These are phyloP conservation scores for Neobulgaria alba DNA, from an alignment of 2,329 filamentous ascomycete species.

Conservation along the genomic window DNA sequence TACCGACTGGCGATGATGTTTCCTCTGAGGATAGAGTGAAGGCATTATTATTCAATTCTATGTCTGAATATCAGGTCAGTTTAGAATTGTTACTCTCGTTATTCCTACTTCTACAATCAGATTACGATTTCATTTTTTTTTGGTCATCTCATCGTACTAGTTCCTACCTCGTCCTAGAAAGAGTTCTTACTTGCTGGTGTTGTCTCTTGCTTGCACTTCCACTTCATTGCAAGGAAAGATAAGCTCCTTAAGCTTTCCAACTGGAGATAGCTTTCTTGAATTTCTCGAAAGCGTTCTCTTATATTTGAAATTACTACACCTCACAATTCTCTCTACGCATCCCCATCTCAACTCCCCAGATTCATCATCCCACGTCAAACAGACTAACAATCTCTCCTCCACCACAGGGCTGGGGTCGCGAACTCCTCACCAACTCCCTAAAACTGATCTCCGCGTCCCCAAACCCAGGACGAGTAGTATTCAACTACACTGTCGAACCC, in stretches of 20 bases:
- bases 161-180: too few relatives aligned
- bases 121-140: too few relatives aligned
- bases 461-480: slow-evolving; percentile 16
- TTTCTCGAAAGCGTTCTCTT: too few relatives aligned
- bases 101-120: slow-evolving; percentile 1
- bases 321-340: too few relatives aligned
- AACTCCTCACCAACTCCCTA: slow-evolving; percentile 14
- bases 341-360: too few relatives aligned
- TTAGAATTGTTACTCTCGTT: slow-evolving; percentile 1
- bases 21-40: slow-evolving; percentile 16
- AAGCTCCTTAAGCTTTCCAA: too few relatives aligned
- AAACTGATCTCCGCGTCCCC: slow-evolving; percentile 20
- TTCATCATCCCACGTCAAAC: not conserved
- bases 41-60: slow-evolving; percentile 9
- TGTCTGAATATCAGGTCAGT: slow-evolving; percentile 16
- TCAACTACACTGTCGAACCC: slow-evolving; percentile 41
- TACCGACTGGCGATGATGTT: slow-evolving; percentile 15
- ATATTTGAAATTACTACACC: too few relatives aligned
- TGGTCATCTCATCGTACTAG: too few relatives aligned
- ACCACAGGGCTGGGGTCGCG: slow-evolving; percentile 22
- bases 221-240: too few relatives aligned
- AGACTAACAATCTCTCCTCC: not conserved
- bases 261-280: too few relatives aligned
- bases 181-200: too few relatives aligned
- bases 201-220: too few relatives aligned